phyloP scores from a whole-genome alignment of 2,329 filamentous ascomycete genomes.

The Thielaviopsis cerberus region DNA sequence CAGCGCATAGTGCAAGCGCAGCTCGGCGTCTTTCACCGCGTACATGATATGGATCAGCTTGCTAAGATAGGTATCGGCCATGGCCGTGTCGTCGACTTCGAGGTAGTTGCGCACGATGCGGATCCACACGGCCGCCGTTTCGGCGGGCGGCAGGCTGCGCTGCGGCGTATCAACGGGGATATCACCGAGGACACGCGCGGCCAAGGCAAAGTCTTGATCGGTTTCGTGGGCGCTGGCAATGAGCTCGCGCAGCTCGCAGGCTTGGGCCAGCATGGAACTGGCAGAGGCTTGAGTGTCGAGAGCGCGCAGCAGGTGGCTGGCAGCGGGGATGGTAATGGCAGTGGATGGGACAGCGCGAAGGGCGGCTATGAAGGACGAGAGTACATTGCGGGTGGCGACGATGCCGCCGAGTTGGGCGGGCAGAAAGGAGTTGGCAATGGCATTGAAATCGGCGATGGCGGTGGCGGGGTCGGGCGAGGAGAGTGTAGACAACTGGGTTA shows the following conservation, averaged over 20 bases:
- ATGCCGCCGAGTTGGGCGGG: conserved; percentile 48
- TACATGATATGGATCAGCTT: conserved; percentile 86
- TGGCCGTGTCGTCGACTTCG: conserved; percentile 77
- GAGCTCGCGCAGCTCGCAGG: conserved; percentile 58
- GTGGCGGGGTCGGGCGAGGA: conserved; percentile 22
- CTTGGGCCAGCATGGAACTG: conserved; percentile 65
- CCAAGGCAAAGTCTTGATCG: conserved; percentile 59
- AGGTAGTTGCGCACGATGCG: conserved; percentile 87
- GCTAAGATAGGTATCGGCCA: conserved; percentile 75
- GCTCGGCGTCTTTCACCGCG: conserved; percentile 52
- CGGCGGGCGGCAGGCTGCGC: conserved; percentile 61
- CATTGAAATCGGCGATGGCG: conserved; percentile 39
- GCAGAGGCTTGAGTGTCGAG: conserved; percentile 33
- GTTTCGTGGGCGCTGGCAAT: conserved; percentile 68
- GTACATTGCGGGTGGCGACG: conserved; percentile 53
- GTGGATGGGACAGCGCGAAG: conserved; percentile 43
- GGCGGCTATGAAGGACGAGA: conserved; percentile 44
- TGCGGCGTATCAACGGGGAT: conserved; percentile 83
- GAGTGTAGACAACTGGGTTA: conserved; percentile 27
- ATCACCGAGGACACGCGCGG: conserved; percentile 59
- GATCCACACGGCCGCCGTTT: conserved; percentile 75
- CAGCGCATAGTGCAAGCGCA: conserved; percentile 72
- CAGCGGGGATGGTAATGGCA: conserved; percentile 56
- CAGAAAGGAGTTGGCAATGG: conserved; percentile 49
- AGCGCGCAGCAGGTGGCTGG: conserved; percentile 49